Evolutionary conservation across 371 early-diverging fungal genomes (phyloP).

Genomic region (Saksenaea oblongispora): DNA sequence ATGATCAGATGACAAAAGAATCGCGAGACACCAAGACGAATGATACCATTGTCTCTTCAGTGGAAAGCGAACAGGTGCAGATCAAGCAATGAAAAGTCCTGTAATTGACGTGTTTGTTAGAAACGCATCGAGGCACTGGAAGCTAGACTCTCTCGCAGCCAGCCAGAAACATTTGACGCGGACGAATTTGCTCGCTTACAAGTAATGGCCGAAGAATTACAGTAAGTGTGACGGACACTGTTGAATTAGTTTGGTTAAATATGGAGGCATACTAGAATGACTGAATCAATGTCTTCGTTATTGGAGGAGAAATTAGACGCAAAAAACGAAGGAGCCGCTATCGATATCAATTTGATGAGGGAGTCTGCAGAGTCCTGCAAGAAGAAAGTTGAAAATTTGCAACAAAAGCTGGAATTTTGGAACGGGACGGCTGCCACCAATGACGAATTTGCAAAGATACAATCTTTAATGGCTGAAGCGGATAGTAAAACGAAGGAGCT

Average conservation of each 20-base stretch:
- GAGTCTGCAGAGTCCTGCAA: not conserved
- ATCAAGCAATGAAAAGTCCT: constrained; percentile 13
- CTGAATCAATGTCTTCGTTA: not conserved
- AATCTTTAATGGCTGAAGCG: constrained; percentile 9
- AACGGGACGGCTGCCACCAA: not conserved
- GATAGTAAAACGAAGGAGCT: constrained; percentile 7
- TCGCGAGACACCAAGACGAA: constrained; percentile 20
- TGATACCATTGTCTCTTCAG: constrained; percentile 20
- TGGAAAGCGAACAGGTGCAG: constrained; percentile 36
- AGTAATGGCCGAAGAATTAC: not conserved
- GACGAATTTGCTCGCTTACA: not conserved
- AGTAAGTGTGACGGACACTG: not conserved
- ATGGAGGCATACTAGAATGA: not conserved
- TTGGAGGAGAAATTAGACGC: constrained; percentile 1
- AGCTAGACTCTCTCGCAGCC: not conserved
- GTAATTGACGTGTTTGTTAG: not conserved
- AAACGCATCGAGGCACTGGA: not conserved
- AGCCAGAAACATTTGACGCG: not conserved
- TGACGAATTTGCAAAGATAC: constrained; percentile 12
- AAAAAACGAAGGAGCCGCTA: not conserved
- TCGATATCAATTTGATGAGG: not conserved
- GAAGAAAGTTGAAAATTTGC: not conserved
- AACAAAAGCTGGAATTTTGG: constrained; percentile 10
- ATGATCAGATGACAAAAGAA: constrained; percentile 24
- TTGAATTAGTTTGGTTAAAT: not conserved